Evolutionary conservation across 2,329 filamentous ascomycete genomes (phyloP), one percentile per base, ranked within the genome.

Genomic region (Harringtonia aguacate): DNA sequence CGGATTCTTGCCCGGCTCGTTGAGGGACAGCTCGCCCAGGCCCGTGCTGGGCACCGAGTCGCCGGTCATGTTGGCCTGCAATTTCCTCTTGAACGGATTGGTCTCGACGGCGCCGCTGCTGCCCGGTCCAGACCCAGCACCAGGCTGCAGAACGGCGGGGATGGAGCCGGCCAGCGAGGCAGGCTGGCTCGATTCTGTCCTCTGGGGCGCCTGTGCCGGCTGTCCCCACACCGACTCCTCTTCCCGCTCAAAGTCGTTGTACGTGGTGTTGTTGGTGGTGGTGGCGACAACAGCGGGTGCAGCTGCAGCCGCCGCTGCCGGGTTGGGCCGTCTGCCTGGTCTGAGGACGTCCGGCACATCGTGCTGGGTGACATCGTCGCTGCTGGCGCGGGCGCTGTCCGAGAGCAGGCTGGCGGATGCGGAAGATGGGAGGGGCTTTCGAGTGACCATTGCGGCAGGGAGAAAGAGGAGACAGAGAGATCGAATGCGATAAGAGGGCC

Each of bases 21-120:
- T 58, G 7, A 73, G 51, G 35, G 55, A 60, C 41, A 73, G 55
- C 47, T 65, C 62, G 4, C 68, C 61, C 22, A 74, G 62, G 3
- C 62, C 43, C 47, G 50, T 43, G 46, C 50, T 41, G 29, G 52
- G 33, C 15, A 46, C 39, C 5, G 48, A 24, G 20, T 22, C 36
- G 45, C 36, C 41, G 34, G 36, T 36, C 17, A 33, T 36, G 18
- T 15, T 17, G 3, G 39, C 51, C 4, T 64, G 46, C 4, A 60
- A 60, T 50, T 72, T 72, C 45, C 70, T 68, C 48, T 70, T 71
- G 55, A 77, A 77, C 0, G 73, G 73, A 43, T 77, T 77, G 18
- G 72, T 75, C 45, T 70, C 58, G 18, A 44, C 46, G 17, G 33
- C 44, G 6, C 42, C 46, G 36, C 43, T 43, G 43, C 37, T 48